phyloP scores from a whole-genome alignment of 2,329 filamentous ascomycete species.

The Exophiala bonariae region DNA sequence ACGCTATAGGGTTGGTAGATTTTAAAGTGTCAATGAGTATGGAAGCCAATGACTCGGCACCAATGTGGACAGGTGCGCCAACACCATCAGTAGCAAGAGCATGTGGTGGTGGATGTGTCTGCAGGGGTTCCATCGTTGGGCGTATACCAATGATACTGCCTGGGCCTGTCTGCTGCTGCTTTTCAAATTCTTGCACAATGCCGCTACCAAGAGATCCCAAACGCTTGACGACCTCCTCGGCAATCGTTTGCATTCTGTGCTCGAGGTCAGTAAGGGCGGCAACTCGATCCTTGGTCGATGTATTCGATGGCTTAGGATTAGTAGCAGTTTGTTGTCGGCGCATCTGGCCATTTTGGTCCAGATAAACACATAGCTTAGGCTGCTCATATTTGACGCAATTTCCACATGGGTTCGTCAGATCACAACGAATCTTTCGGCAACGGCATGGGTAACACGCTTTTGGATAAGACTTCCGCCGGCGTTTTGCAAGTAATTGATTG shows the following conservation, averaged over 20 bases:
- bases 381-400: conserved; percentile 12
- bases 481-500: conserved; percentile 7
- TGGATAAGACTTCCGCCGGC: conserved; percentile 10
- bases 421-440: conserved; percentile 9
- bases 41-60: conserved; percentile 9
- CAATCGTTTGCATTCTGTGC: conserved; percentile 11
- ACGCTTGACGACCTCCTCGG: conserved; percentile 7
- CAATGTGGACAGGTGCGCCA: conserved; percentile 3
- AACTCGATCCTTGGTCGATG: conserved; percentile 5
- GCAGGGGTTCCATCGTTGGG: background rate
- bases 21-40: conserved; percentile 6
- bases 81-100: background rate
- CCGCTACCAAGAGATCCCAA: conserved; percentile 1
- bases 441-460: conserved; percentile 13
- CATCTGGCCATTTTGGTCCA: conserved; percentile 8
- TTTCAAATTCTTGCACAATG: background rate
- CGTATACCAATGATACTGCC: background rate
- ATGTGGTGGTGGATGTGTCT: background rate
- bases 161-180: background rate
- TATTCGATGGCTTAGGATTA: conserved; percentile 3
- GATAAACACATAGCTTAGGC: conserved; percentile 8
- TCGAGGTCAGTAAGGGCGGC: conserved; percentile 9
- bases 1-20: background rate
- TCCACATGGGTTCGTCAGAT: conserved; percentile 7
- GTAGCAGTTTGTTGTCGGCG: background rate